A percentile compares a stretch with the other conserved stretches of the same genome.
Conservation (phyloP, 192 early-diverging fungal genomes). For the Coemansia sp. region DNA sequence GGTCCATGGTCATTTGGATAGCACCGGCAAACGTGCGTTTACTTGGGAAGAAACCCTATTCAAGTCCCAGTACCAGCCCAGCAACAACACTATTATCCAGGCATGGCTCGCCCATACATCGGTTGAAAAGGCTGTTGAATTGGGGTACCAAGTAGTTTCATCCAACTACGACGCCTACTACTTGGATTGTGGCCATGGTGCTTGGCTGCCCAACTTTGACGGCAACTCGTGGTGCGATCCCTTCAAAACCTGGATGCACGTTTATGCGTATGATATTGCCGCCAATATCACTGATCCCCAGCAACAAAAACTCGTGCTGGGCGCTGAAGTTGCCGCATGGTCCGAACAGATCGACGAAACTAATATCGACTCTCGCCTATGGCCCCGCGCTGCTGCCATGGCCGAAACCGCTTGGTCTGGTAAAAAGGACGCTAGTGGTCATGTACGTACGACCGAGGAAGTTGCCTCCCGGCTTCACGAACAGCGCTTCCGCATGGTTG, state of each 20-base stretch:
- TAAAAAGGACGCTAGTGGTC: constrained; percentile 49
- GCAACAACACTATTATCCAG: constrained; percentile 59
- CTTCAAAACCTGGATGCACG: constrained; percentile 68
- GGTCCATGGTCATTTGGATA: constrained; percentile 51
- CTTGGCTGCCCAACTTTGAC: constrained; percentile 62
- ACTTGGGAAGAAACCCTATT: constrained; percentile 77
- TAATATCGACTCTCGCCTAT: constrained; percentile 56
- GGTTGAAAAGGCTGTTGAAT: constrained; percentile 45
- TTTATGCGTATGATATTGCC: constrained; percentile 59
- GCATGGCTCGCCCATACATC: constrained; percentile 59
- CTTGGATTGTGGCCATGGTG: constrained; percentile 71
- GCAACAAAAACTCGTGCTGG: constrained; percentile 55
- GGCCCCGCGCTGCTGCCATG: constrained; percentile 65
- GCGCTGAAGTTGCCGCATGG: constrained; percentile 64
- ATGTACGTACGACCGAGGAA: constrained; percentile 52
- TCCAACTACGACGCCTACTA: constrained; percentile 57
- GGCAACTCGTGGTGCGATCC: constrained; percentile 71
- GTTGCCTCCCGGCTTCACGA: constrained; percentile 63
- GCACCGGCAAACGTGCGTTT: constrained; percentile 55
- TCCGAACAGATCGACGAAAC: constrained; percentile 60
- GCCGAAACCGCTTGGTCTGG: constrained; percentile 70
- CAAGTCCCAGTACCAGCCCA: constrained; percentile 46
- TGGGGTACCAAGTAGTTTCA: constrained; percentile 61
- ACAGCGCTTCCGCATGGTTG: constrained; percentile 65
- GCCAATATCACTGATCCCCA: constrained; percentile 49